These are phyloP conservation scores for Gynochthodes officinalis DNA, from an alignment of 257 asterid species.

Conservation along the genomic window DNA sequence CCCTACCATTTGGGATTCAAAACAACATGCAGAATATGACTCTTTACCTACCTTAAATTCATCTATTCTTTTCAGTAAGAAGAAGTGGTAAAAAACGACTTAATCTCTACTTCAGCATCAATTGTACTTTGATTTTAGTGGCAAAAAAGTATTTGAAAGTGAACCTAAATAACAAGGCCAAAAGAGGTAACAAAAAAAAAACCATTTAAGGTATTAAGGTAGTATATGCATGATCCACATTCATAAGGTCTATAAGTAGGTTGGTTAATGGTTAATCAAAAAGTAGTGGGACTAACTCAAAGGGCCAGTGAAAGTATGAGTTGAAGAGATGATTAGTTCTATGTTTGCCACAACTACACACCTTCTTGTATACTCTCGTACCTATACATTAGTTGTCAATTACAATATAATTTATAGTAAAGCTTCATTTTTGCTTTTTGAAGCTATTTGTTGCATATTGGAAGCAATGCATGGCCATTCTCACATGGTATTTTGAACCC, in stretches of 20 bases:
- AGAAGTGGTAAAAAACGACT: background rate
- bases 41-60: constrained; percentile 12
- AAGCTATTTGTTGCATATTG: constrained; percentile 10
- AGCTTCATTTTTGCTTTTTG: constrained; percentile 1
- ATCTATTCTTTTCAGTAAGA: constrained; percentile 11
- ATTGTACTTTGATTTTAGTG: too few relatives aligned
- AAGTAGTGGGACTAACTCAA: too few relatives aligned
- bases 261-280: too few relatives aligned
- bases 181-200: too few relatives aligned
- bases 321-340: background rate
- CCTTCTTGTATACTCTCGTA: constrained; percentile 22
- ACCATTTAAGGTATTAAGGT: too few relatives aligned
- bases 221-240: too few relatives aligned
- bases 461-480: constrained; percentile 12
- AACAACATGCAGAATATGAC: background rate
- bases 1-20: background rate
- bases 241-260: too few relatives aligned
- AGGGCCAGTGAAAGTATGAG: background rate
- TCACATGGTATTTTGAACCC: background rate
- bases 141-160: too few relatives aligned
- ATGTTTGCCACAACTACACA: constrained; percentile 38
- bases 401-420: background rate
- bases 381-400: background rate
- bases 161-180: too few relatives aligned
- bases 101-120: too few relatives aligned